Conservation (phyloP, 805 yeast genomes). For the Jamesozyma lodderae region DNA sequence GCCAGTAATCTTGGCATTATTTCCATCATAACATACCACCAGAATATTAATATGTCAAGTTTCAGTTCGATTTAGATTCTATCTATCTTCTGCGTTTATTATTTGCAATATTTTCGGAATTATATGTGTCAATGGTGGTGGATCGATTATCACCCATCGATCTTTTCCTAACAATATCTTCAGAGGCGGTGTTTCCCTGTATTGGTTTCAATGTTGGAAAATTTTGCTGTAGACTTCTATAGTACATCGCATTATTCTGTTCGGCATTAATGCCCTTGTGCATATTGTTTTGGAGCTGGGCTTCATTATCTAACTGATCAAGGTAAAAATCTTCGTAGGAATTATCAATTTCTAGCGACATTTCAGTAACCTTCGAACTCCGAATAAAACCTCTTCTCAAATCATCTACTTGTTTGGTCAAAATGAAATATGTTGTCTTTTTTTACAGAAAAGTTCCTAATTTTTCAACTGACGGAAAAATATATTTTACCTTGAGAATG, state of each 20-base stretch:
- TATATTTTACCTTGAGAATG: too few relatives aligned
- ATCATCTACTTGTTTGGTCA: too few relatives aligned
- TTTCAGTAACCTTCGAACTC: too few relatives aligned
- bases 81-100: slow-evolving; percentile 1
- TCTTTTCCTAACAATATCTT: slow-evolving; percentile 3
- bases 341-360: slow-evolving; percentile 5
- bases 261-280: background rate
- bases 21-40: too few relatives aligned
- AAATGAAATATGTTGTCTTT: too few relatives aligned
- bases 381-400: too few relatives aligned
- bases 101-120: background rate
- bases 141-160: slow-evolving; percentile 1
- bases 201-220: slow-evolving; percentile 10
- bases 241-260: slow-evolving; percentile 8
- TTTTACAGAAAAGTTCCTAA: too few relatives aligned
- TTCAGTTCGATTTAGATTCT: too few relatives aligned
- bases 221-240: slow-evolving; percentile 8
- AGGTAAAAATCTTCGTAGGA: slow-evolving; percentile 9
- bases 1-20: too few relatives aligned
- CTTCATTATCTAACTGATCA: slow-evolving; percentile 1
- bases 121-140: too few relatives aligned
- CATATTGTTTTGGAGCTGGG: background rate
- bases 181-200: background rate
- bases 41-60: too few relatives aligned
- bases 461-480: too few relatives aligned